Evolutionary conservation across 2,329 filamentous ascomycete genomes (phyloP).

Genomic region (Pseudofabraea citricarpa): DNA sequence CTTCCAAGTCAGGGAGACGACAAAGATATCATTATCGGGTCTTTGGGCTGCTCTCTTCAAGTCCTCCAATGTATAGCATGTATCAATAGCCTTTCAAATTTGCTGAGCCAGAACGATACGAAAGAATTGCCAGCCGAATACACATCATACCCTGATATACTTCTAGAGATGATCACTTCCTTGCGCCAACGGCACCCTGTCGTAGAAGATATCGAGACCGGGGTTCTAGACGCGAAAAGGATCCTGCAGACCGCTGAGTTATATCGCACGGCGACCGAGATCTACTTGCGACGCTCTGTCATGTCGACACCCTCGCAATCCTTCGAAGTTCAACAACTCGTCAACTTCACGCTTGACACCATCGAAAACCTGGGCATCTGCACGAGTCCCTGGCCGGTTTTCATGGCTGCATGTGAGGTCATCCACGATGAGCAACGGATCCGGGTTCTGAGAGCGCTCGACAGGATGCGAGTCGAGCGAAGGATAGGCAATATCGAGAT

Average conservation of each 20-base stretch:
- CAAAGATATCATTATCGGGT: conserved; percentile 33
- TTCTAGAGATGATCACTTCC: conserved; percentile 10
- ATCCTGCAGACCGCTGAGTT: conserved; percentile 39
- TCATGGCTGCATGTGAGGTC: conserved; percentile 41
- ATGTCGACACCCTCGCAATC: conserved; percentile 12
- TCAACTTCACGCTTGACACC: conserved; percentile 31
- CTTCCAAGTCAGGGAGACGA: neutral
- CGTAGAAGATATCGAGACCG: conserved; percentile 24
- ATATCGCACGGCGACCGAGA: conserved; percentile 39
- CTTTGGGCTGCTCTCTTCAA: conserved; percentile 41
- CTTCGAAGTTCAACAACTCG: conserved; percentile 10
- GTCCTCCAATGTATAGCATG: conserved; percentile 38
- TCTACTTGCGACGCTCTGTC: conserved; percentile 33
- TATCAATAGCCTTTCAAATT: conserved; percentile 28
- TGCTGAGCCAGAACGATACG: conserved; percentile 6
- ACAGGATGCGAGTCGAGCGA: conserved; percentile 36
- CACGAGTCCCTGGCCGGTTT: conserved; percentile 45
- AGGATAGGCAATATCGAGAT: conserved; percentile 41
- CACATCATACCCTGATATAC: conserved; percentile 10
- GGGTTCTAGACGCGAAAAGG: conserved; percentile 20
- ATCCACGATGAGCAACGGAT: conserved; percentile 37
- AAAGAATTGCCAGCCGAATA: conserved; percentile 11
- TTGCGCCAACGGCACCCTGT: conserved; percentile 19
- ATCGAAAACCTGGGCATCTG: conserved; percentile 34
- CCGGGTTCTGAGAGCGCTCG: conserved; percentile 33